Evolutionary conservation across 257 asterid genomes (phyloP).

Genomic region (Mentha longifolia): DNA sequence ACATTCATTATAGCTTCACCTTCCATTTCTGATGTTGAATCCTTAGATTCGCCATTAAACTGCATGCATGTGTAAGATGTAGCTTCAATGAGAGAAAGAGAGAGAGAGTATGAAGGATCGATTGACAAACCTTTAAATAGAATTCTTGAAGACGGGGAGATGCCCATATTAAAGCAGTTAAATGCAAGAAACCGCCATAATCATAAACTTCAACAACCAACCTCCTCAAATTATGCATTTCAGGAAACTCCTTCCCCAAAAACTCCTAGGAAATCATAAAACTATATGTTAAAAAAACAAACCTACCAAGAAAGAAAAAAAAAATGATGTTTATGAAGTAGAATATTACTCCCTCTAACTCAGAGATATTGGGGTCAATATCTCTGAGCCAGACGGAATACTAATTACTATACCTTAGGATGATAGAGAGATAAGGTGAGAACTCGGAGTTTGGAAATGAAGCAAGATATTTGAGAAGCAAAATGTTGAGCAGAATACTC

Average conservation of each 20-base stretch:
- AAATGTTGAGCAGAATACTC: neutral
- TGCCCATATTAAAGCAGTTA: neutral
- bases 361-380: too few relatives aligned
- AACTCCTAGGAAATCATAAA: too few relatives aligned
- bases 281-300: too few relatives aligned
- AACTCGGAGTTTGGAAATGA: neutral
- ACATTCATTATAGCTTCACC: too few relatives aligned
- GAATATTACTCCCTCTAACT: too few relatives aligned
- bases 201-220: neutral
- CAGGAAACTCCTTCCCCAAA: neutral
- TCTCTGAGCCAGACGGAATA: too few relatives aligned
- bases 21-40: neutral
- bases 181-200: neutral
- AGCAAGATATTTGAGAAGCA: neutral
- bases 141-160: neutral
- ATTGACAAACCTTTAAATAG: too few relatives aligned
- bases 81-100: too few relatives aligned
- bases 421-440: neutral
- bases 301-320: too few relatives aligned
- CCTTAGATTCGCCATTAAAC: neutral
- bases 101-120: too few relatives aligned
- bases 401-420: neutral
- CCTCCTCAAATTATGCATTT: neutral
- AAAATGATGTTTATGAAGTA: too few relatives aligned
- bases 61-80: neutral